These are phyloP conservation scores for Diplogelasinospora grovesii DNA, from an alignment of 495 filamentous ascomycete species.

Conservation along the genomic window DNA sequence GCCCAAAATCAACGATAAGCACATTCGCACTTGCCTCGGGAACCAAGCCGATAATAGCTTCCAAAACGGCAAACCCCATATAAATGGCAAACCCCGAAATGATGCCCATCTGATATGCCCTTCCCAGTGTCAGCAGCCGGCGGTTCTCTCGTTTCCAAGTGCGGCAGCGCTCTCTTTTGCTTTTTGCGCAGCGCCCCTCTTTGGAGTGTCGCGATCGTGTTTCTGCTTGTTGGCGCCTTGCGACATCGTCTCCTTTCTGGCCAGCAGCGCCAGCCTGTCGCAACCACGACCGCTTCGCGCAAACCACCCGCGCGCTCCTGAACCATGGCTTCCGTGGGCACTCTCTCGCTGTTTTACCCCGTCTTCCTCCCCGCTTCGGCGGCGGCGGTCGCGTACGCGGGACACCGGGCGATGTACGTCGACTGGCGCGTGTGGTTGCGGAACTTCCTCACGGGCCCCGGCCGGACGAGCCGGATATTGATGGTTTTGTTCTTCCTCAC, in stretches of 20 bases:
- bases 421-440: slow-evolving; percentile 27
- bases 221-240: slow-evolving; percentile 26
- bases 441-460: slow-evolving; percentile 45
- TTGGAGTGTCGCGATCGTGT: slow-evolving; percentile 32
- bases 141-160: slow-evolving; percentile 22
- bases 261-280: neutral
- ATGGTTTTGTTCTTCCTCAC: slow-evolving; percentile 46
- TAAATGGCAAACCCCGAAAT: too few species aligned
- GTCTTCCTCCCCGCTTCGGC: slow-evolving; percentile 30
- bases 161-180: slow-evolving; percentile 33
- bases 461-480: slow-evolving; percentile 40
- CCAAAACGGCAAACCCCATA: too few species aligned
- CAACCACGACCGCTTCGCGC: neutral
- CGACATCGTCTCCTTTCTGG: slow-evolving; percentile 10
- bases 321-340: slow-evolving; percentile 39
- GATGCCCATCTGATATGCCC: slow-evolving; percentile 14
- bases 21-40: too few species aligned
- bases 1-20: too few species aligned
- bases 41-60: too few species aligned
- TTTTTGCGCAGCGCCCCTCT: slow-evolving; percentile 30
- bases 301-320: neutral
- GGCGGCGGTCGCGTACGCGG: slow-evolving; percentile 32
- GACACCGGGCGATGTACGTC: slow-evolving; percentile 28
- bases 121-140: slow-evolving; percentile 3
- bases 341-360: slow-evolving; percentile 28